Evolutionary conservation across 2,329 filamentous ascomycete species (phyloP).

Genomic region (Waltergamsia citrina): DNA sequence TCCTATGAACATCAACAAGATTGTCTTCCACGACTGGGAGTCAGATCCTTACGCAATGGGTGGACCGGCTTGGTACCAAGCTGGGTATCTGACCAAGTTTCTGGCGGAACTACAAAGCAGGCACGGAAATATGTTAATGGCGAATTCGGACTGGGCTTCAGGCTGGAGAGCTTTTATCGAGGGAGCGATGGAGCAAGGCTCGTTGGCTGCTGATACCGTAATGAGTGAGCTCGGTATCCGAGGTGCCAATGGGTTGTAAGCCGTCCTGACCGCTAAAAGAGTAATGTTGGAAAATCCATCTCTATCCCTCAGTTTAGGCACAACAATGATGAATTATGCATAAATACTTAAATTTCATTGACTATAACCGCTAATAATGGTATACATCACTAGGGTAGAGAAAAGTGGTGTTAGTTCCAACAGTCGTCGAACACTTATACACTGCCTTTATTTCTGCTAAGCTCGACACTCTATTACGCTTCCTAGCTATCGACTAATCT

Average conservation of each 20-base stretch:
- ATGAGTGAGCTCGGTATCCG: not conserved
- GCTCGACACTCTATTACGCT: no score
- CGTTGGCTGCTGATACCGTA: slow-evolving; percentile 6
- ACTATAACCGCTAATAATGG: no score
- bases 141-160: slow-evolving; percentile 15
- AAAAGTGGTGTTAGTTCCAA: no score
- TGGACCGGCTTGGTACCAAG: slow-evolving; percentile 8
- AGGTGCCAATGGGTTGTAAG: not conserved
- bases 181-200: slow-evolving; percentile 16
- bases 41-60: slow-evolving; percentile 13
- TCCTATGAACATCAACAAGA: slow-evolving; percentile 7
- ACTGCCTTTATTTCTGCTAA: no score
- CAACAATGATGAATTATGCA: no score
- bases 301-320: no score
- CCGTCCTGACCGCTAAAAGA: no score
- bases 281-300: no score
- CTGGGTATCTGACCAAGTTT: slow-evolving; percentile 13
- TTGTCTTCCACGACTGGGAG: slow-evolving; percentile 14
- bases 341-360: no score
- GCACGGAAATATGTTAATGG: slow-evolving; percentile 15
- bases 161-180: slow-evolving; percentile 18
- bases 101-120: slow-evolving; percentile 13
- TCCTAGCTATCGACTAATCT: no score
- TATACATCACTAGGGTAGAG: no score
- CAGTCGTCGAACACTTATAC: no score